Conservation (phyloP, 176 grass and related monocot genomes). For the Aegilops tauschii region DNA sequence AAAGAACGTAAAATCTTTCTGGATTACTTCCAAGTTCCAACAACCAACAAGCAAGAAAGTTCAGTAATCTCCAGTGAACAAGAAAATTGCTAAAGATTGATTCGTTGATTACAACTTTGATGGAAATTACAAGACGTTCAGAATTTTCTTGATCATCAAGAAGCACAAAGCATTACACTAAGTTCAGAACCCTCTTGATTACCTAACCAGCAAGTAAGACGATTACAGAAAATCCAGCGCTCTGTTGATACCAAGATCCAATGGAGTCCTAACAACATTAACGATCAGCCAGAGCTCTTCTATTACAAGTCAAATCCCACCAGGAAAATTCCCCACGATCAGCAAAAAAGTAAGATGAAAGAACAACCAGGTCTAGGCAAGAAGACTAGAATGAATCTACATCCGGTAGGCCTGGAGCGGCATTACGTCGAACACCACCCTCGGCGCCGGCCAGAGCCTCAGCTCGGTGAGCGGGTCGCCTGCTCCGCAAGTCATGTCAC, state of each 20-base stretch:
- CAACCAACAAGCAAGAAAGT: not conserved
- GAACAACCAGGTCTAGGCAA: not conserved
- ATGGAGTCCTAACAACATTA: not conserved
- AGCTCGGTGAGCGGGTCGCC: not conserved
- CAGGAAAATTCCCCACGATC: not conserved
- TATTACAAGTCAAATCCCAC: not conserved
- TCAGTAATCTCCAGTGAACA: not conserved
- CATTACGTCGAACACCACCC: not conserved
- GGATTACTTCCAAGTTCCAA: not conserved
- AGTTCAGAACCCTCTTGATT: not conserved
- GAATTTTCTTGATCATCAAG: not conserved
- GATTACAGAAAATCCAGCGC: not conserved
- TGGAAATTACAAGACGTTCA: not conserved
- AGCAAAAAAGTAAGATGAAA: not conserved
- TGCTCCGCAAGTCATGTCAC: not conserved
- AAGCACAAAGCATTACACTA: not conserved
- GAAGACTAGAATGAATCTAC: not conserved
- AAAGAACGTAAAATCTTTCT: not conserved
- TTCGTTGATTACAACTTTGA: not conserved
- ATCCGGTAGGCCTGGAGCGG: not conserved
- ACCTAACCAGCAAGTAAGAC: not conserved
- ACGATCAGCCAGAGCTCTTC: not conserved
- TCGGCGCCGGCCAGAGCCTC: slow-evolving; percentile 2
- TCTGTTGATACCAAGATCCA: not conserved
- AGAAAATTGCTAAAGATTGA: not conserved